Evolutionary conservation across 208 protist species (phyloP), one percentile per base, ranked within the genome.

Genomic region (Trypanosoma caninum): DNA sequence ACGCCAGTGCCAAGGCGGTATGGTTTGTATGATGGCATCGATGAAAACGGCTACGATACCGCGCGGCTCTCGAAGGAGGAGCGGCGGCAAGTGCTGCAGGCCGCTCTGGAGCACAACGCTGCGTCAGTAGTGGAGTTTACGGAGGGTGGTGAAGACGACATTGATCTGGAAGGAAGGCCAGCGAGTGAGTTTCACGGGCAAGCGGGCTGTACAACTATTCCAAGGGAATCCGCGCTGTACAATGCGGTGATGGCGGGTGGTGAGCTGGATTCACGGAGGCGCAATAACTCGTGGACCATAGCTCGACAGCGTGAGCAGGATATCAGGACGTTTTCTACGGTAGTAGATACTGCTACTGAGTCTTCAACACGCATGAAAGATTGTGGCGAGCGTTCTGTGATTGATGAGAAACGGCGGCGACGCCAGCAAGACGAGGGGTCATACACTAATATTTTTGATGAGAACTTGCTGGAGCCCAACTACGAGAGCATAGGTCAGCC

Each of bases 211-310:
- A 95, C 82, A 14, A 90, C 83, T 5, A 78, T 95, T 52, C 82
- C 89, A 30, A 70, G 59, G 1, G 80, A 93, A 27, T 95, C 89
- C 0, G 82, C 84, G 0, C 66, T 95, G 40, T 93, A 87, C 70
- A 77, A 79, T 52, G 71, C 54, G 33, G 50, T 91, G 20, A 63
- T 80, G 46, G 76, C 64, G 8, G 45, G 71, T 2, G 74, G 65
- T 7, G 85, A 85, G 37, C 53, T 95, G 35, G 82, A 91, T 42
- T 93, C 84, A n/a, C 82, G 89, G 30, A 64, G 68, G 59, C 82
- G 86, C 18, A 65, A 66, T n/a, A 95, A 91, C 65, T 86, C 82
- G 11, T 95, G 89, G 86, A 61, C 53, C 2, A 57, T 87, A 48
- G 30, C 70, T 48, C 59, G 70, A 40, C 35, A 59, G 9, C 44